A percentile compares a stretch with the other conserved stretches of the same genome.
phyloP scores from a whole-genome alignment of 2,329 filamentous ascomycete species.

The Ceratocystis cubensis region DNA sequence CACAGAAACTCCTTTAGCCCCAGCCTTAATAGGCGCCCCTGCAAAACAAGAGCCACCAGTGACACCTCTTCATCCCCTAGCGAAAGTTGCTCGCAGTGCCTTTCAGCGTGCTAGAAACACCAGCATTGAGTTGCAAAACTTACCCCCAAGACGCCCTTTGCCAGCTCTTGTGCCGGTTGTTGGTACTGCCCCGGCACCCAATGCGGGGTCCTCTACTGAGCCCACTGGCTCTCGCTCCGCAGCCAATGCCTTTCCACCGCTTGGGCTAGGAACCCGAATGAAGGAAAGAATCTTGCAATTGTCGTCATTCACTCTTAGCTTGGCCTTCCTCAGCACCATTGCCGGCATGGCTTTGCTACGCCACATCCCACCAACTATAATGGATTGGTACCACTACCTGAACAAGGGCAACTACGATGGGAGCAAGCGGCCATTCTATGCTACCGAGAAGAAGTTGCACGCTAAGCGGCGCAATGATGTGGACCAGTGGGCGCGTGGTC shows the following conservation, averaged over 20 bases:
- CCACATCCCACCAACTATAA: constrained; percentile 43
- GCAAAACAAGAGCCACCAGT: background rate
- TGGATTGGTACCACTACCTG: constrained; percentile 39
- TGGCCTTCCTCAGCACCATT: constrained; percentile 64
- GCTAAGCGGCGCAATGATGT: constrained; percentile 45
- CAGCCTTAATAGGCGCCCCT: background rate
- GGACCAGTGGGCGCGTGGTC: constrained; percentile 41
- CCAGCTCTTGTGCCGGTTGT: background rate
- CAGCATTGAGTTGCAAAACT: background rate
- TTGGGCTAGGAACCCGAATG: constrained; percentile 30
- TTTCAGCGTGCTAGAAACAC: background rate
- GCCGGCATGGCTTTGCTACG: constrained; percentile 62
- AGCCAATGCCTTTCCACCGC: background rate
- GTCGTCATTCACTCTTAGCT: constrained; percentile 62
- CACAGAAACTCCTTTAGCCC: background rate
- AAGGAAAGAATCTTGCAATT: constrained; percentile 54
- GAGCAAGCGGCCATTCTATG: constrained; percentile 57
- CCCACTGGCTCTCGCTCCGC: background rate
- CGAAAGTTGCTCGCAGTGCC: background rate
- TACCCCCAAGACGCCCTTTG: background rate
- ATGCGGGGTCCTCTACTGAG: background rate
- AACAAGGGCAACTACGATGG: constrained; percentile 42
- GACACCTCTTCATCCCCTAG: background rate
- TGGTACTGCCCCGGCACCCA: background rate
- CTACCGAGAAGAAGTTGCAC: constrained; percentile 55